Evolutionary conservation across 805 yeast genomes (phyloP).

Genomic region (Candida chilensis): DNA sequence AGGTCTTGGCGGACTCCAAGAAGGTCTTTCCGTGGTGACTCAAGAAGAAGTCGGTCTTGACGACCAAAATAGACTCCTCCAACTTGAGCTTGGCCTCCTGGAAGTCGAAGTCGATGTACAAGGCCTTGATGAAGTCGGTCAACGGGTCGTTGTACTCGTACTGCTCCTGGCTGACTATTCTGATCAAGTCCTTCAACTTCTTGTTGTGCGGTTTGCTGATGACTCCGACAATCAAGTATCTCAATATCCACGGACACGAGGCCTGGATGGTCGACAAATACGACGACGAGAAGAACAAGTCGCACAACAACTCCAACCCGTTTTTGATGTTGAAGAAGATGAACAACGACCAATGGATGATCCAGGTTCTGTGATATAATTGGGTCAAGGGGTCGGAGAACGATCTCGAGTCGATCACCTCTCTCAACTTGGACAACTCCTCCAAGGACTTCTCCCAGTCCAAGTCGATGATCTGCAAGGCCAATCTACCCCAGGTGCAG

Average conservation of each 20-base stretch:
- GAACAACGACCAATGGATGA: conserved; percentile 62
- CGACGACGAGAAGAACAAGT: conserved; percentile 48
- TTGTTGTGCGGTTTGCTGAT: conserved; percentile 33
- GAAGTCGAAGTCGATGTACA: conserved; percentile 53
- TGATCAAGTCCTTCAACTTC: conserved; percentile 47
- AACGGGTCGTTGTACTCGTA: conserved; percentile 63
- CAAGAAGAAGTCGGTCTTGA: conserved; percentile 51
- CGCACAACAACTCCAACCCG: conserved; percentile 45
- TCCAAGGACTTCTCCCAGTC: conserved; percentile 45
- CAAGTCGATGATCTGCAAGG: conserved; percentile 45
- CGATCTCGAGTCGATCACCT: conserved; percentile 47
- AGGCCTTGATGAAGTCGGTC: conserved; percentile 42
- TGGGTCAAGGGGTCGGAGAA: conserved; percentile 46
- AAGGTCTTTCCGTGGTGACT: conserved; percentile 28
- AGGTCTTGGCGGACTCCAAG: conserved; percentile 35
- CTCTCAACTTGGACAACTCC: conserved; percentile 46
- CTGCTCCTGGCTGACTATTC: conserved; percentile 49
- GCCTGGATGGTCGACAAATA: conserved; percentile 63
- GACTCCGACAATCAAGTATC: conserved; percentile 59
- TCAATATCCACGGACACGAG: conserved; percentile 61
- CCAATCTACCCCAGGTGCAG: conserved; percentile 65
- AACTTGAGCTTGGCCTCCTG: conserved; percentile 41
- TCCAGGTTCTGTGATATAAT: conserved; percentile 57
- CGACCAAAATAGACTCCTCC: conserved; percentile 33
- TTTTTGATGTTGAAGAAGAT: conserved; percentile 46